Evolutionary conservation across 164 flowering plant genomes (phyloP).

Genomic region (Aristolochia contorta): DNA sequence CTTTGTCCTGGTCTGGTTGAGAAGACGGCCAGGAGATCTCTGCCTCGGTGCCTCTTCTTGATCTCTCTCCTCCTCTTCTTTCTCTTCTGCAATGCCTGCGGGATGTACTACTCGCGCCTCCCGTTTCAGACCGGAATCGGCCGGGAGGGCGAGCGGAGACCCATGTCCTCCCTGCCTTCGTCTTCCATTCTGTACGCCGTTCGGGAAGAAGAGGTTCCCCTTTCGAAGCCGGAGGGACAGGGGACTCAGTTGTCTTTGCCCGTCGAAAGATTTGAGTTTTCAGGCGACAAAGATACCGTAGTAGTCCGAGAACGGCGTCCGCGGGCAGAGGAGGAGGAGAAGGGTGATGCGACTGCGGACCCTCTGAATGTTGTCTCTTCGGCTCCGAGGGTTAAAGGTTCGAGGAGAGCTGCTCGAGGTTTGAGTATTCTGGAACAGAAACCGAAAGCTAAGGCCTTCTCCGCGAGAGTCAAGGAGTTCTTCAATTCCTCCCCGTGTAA

Average conservation of each 20-base stretch:
- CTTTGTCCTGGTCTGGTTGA: constrained; percentile 9
- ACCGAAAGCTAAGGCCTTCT: constrained; percentile 19
- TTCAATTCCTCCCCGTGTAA: constrained; percentile 33
- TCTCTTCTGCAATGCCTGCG: constrained; percentile 26
- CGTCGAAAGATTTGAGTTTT: too few species aligned
- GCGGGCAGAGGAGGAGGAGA: too few species aligned
- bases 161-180: constrained; percentile 13
- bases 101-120: constrained; percentile 19
- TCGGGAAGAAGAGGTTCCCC: constrained; percentile 31
- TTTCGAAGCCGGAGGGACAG: constrained; percentile 19
- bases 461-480: constrained; percentile 33
- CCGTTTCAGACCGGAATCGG: constrained; percentile 17
- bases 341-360: too few species aligned
- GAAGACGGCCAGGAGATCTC: constrained; percentile 18
- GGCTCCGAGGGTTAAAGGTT: constrained; percentile 8
- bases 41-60: constrained; percentile 14
- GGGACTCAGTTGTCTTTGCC: constrained; percentile 8
- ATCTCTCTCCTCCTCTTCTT: constrained; percentile 25
- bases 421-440: constrained; percentile 15
- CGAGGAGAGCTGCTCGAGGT: constrained; percentile 3
- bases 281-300: too few species aligned
- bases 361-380: constrained; percentile 2
- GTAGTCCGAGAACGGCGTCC: too few species aligned
- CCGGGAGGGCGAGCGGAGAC: constrained; percentile 7
- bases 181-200: constrained; percentile 30